Conservation (phyloP, 306 rosid genomes). For the Lagenaria siceraria region DNA sequence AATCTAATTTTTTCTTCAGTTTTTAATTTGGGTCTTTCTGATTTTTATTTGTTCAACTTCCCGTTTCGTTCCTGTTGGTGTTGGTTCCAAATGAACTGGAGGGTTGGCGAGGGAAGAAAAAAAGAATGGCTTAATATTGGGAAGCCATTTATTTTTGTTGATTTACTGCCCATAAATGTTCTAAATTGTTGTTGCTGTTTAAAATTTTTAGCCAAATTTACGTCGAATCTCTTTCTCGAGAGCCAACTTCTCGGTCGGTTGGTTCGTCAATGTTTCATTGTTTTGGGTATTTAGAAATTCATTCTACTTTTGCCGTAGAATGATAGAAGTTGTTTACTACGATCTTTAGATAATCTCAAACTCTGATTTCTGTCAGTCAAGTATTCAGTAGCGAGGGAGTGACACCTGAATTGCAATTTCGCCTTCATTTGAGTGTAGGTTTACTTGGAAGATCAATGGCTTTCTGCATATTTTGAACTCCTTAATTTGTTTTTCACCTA, state of each 20-base stretch:
- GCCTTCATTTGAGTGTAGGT: background rate
- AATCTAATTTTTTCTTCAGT: background rate
- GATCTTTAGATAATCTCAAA: background rate
- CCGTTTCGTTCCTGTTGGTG: background rate
- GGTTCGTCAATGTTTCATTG: background rate
- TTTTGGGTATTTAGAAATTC: background rate
- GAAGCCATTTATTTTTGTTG: background rate
- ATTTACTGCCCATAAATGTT: background rate
- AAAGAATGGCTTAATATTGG: background rate
- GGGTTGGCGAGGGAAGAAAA: background rate
- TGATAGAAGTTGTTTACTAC: background rate
- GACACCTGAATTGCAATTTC: background rate
- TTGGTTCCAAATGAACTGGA: background rate
- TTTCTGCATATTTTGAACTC: background rate
- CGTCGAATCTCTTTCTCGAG: background rate
- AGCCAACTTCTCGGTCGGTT: background rate
- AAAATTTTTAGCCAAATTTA: background rate
- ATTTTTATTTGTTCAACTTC: background rate
- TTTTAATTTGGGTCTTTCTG: background rate
- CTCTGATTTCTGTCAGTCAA: background rate
- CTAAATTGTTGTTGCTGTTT: background rate
- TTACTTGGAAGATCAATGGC: background rate
- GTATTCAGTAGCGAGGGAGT: background rate
- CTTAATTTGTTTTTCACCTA: background rate
- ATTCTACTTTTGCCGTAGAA: background rate